Evolutionary conservation across 352 stramenopile species (phyloP).

Genomic region (Pythium insidiosum): DNA sequence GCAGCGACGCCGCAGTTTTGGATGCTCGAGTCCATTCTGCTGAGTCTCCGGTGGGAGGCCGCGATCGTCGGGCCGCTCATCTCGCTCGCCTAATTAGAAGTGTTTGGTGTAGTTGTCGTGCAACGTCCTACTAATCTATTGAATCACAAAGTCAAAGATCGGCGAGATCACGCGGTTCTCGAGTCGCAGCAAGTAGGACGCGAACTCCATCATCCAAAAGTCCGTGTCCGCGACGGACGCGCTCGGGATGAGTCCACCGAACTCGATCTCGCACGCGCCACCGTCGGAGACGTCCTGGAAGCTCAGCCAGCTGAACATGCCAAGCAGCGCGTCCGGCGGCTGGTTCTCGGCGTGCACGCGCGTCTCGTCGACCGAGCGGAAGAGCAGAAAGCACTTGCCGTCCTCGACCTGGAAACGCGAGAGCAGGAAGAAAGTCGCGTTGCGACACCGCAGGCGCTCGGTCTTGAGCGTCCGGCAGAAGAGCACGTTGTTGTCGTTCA

Average conservation of each 20-base stretch:
- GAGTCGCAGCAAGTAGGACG: constrained; percentile 20
- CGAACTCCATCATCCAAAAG: constrained; percentile 28
- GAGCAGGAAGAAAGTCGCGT: constrained; percentile 28
- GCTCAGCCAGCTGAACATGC: constrained; percentile 32
- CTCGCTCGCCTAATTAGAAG: constrained; percentile 6
- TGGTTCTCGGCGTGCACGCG: constrained; percentile 14
- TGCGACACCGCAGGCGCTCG: constrained; percentile 14
- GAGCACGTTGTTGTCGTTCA: constrained; percentile 23
- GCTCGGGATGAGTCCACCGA: constrained; percentile 14
- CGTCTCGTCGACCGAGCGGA: constrained; percentile 21
- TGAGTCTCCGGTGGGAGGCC: constrained; percentile 48
- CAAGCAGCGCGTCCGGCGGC: constrained; percentile 11
- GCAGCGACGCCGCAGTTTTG: constrained; percentile 36
- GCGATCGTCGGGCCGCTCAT: constrained; percentile 39
- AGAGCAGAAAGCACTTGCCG: constrained; percentile 19
- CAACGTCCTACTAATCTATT: not conserved
- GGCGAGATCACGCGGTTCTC: constrained; percentile 21
- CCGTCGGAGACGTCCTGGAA: constrained; percentile 12
- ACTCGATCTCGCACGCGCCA: constrained; percentile 15
- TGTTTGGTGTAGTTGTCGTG: too few relatives aligned
- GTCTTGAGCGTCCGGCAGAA: constrained; percentile 23
- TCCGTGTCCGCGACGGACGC: constrained; percentile 16
- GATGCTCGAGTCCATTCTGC: constrained; percentile 60
- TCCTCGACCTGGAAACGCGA: constrained; percentile 15
- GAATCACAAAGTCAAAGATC: constrained; percentile 16